Percentiles rank a stretch among this genome's conserved stretches.
phyloP scores from a whole-genome alignment of 2,329 filamentous ascomycete genomes.

The Immersiporthe knoxdaviesiana region DNA sequence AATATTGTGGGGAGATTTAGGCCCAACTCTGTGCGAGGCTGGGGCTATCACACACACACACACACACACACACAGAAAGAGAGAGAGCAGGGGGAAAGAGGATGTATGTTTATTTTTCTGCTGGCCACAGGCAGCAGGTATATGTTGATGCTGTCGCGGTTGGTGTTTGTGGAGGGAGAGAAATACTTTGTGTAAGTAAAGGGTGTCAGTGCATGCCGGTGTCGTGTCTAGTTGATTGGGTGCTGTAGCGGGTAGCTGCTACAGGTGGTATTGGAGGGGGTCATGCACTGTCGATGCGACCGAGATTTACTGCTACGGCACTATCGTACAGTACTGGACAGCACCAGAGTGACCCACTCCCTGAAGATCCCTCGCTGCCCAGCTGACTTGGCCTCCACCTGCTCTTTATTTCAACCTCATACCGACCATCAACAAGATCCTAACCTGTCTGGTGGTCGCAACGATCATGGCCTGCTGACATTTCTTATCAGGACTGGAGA shows the following conservation, averaged over 20 bases:
- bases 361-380: background rate
- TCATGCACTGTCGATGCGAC: background rate
- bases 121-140: background rate
- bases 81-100: background rate
- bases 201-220: background rate
- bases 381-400: background rate
- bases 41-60: too few species aligned
- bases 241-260: background rate
- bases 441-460: background rate
- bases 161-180: too few species aligned
- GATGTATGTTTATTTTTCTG: background rate
- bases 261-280: background rate
- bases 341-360: background rate
- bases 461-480: background rate
- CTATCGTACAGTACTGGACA: background rate
- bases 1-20: background rate
- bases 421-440: background rate
- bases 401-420: conserved; percentile 11
- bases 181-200: background rate
- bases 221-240: background rate
- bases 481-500: conserved; percentile 2
- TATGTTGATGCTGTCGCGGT: background rate
- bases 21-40: background rate
- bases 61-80: background rate
- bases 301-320: background rate